Evolutionary conservation across 2,329 filamentous ascomycete genomes (phyloP).

Genomic region (Calonectria naviculata): DNA sequence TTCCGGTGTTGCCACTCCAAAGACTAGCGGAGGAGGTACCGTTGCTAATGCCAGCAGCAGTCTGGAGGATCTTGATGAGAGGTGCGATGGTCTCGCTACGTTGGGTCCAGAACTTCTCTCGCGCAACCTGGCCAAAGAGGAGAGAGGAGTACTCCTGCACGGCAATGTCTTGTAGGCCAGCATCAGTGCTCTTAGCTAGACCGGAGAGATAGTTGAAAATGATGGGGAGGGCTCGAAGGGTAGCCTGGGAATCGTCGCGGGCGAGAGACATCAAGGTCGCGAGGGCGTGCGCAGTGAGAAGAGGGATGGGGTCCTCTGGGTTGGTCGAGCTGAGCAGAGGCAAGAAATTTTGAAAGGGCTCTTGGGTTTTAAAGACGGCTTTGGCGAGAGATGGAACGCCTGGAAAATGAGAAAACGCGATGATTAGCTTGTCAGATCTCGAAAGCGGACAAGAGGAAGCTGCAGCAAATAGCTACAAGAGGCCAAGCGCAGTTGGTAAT

Average conservation of each 20-base stretch:
- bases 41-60: conserved; percentile 78
- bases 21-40: conserved; percentile 71
- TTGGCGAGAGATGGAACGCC: conserved; percentile 84
- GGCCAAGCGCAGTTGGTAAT: not conserved
- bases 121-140: conserved; percentile 78
- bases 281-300: conserved; percentile 90
- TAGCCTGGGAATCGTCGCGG: conserved; percentile 71
- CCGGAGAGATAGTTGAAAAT: conserved; percentile 88
- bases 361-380: conserved; percentile 78
- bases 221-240: conserved; percentile 81
- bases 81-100: conserved; percentile 86
- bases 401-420: conserved; percentile 50
- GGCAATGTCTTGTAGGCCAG: conserved; percentile 93
- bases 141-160: conserved; percentile 91
- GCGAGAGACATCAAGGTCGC: conserved; percentile 80
- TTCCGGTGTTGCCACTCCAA: conserved; percentile 66
- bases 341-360: conserved; percentile 86
- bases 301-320: conserved; percentile 81
- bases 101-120: conserved; percentile 91
- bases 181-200: conserved; percentile 86
- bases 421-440: conserved; percentile 26
- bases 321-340: conserved; percentile 86
- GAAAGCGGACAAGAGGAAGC: conserved; percentile 11
- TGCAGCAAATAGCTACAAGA: conserved; percentile 14
- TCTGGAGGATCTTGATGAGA: conserved; percentile 83